Evolutionary conservation across 1,284 basidiomycete genomes (phyloP).

Genomic region (Moesziomyces globuligerus): DNA sequence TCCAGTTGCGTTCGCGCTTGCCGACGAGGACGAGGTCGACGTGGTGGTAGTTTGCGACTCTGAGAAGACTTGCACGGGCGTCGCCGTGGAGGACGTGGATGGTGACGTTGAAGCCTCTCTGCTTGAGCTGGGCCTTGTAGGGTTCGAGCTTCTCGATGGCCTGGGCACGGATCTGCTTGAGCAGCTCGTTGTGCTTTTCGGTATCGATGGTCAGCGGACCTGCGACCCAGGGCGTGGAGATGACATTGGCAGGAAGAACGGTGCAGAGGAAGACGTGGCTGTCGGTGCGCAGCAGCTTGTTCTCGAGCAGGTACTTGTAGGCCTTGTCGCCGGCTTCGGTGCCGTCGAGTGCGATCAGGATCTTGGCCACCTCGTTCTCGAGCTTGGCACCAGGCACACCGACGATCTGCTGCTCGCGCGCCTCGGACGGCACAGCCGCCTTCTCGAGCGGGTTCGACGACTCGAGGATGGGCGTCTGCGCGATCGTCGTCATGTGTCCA

Average conservation of each 20-base stretch:
- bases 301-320: slow-evolving; percentile 57
- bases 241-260: slow-evolving; percentile 61
- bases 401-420: slow-evolving; percentile 64
- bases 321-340: slow-evolving; percentile 64
- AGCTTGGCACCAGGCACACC: slow-evolving; percentile 50
- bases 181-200: slow-evolving; percentile 61
- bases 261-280: slow-evolving; percentile 63
- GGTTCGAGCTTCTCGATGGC: slow-evolving; percentile 61
- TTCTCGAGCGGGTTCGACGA: slow-evolving; percentile 63
- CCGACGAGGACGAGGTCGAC: slow-evolving; percentile 55
- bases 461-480: slow-evolving; percentile 64
- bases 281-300: slow-evolving; percentile 45
- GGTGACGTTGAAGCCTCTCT: slow-evolving; percentile 58
- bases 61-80: slow-evolving; percentile 51
- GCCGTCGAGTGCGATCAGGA: slow-evolving; percentile 63
- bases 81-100: slow-evolving; percentile 64
- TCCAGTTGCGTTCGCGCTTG: slow-evolving; percentile 55
- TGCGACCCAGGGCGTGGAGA: slow-evolving; percentile 61
- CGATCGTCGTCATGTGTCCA: slow-evolving; percentile 45
- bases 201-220: slow-evolving; percentile 63
- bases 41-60: slow-evolving; percentile 58
- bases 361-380: slow-evolving; percentile 43
- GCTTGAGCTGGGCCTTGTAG: slow-evolving; percentile 58
- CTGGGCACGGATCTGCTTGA: slow-evolving; percentile 57
- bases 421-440: slow-evolving; percentile 52